Conservation (phyloP, 129 eudicot genomes). For the Logfia minima region DNA sequence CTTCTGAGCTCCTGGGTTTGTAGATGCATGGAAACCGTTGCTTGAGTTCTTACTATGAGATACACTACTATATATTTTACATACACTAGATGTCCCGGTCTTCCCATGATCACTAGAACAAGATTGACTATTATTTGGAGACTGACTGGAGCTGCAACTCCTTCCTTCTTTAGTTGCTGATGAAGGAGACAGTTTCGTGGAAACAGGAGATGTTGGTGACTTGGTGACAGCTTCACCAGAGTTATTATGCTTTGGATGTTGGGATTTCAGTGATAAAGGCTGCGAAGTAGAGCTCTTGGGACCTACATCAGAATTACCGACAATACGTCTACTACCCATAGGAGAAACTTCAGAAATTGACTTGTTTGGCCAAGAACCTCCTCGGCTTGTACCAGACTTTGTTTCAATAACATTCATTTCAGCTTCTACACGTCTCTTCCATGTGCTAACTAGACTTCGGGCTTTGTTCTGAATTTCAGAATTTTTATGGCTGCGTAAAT, state of each 20-base stretch:
- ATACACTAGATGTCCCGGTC: slow-evolving; percentile 41
- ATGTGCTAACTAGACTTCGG: slow-evolving; percentile 77
- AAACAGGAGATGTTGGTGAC: slow-evolving; percentile 53
- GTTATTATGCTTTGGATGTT: slow-evolving; percentile 34
- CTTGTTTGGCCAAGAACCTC: slow-evolving; percentile 54
- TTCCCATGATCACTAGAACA: slow-evolving; percentile 59
- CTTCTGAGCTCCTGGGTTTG: slow-evolving; percentile 42
- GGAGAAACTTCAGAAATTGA: slow-evolving; percentile 51
- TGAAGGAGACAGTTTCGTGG: slow-evolving; percentile 38
- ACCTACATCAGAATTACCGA: slow-evolving; percentile 42
- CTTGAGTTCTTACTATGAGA: slow-evolving; percentile 51
- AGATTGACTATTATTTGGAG: slow-evolving; percentile 60
- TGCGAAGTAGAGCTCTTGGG: slow-evolving; percentile 53
- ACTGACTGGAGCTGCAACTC: slow-evolving; percentile 74
- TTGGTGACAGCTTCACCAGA: slow-evolving; percentile 51
- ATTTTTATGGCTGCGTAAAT: slow-evolving; percentile 69
- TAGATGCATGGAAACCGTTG: slow-evolving; percentile 48
- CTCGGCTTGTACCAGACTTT: slow-evolving; percentile 50
- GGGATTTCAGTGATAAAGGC: slow-evolving; percentile 45
- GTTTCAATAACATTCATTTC: slow-evolving; percentile 77
- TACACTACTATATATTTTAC: slow-evolving; percentile 45
- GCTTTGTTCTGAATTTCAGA: slow-evolving; percentile 87
- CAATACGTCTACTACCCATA: slow-evolving; percentile 36
- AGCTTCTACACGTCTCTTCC: slow-evolving; percentile 95
- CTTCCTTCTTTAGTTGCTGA: slow-evolving; percentile 59